Evolutionary conservation across 768 basidiomycete species (phyloP).

Genomic region (Psilocybe cyanescens): DNA sequence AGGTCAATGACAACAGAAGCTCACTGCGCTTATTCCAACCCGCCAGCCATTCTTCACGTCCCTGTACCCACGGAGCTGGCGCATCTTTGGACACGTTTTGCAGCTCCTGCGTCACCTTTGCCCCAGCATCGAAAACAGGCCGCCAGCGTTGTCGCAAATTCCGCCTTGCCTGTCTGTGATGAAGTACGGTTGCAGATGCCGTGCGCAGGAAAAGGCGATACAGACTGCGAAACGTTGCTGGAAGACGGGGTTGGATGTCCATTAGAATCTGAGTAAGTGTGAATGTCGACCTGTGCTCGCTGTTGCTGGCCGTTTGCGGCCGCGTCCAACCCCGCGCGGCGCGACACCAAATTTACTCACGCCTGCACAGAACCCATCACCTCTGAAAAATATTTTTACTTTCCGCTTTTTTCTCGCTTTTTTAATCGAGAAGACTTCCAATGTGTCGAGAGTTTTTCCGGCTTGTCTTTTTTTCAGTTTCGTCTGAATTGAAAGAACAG

Average conservation of each 20-base stretch:
- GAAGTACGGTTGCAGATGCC: constrained; percentile 59
- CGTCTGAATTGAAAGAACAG: too few species aligned
- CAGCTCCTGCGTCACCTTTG: constrained; percentile 42
- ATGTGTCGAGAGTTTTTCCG: too few species aligned
- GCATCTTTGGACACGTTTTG: constrained; percentile 29
- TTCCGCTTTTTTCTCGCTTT: too few species aligned
- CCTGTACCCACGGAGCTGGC: constrained; percentile 29
- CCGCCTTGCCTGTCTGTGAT: constrained; percentile 45
- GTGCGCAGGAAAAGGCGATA: constrained; percentile 66
- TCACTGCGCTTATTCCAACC: constrained; percentile 62
- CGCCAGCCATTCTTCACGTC: constrained; percentile 45
- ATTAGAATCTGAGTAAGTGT: background rate
- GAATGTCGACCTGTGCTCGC: too few species aligned
- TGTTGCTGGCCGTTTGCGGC: too few species aligned
- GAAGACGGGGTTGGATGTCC: constrained; percentile 22
- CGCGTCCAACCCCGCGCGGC: too few species aligned
- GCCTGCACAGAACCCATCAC: too few species aligned
- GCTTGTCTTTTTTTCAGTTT: too few species aligned
- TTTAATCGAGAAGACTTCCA: too few species aligned
- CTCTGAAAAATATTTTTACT: too few species aligned
- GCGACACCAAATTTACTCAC: too few species aligned
- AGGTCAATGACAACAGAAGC: constrained; percentile 12
- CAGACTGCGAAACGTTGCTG: constrained; percentile 51
- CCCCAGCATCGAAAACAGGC: constrained; percentile 58
- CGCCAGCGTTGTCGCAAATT: constrained; percentile 54